Conservation (phyloP, 1,139 yeast species). For the Debaryomyces fabryi region DNA sequence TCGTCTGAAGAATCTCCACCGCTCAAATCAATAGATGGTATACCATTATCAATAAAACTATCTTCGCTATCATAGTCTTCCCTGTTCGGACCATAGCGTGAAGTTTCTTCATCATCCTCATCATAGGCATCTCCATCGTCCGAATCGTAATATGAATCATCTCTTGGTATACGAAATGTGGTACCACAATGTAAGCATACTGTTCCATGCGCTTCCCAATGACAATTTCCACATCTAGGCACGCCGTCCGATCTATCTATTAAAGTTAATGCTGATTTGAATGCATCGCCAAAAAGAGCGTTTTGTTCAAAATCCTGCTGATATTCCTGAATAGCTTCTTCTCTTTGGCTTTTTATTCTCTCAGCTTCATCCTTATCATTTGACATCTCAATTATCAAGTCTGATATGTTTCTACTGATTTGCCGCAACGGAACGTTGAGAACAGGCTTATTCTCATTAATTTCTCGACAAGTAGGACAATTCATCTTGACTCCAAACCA, state of each 20-base stretch:
- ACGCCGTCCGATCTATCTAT: slow-evolving; percentile 76
- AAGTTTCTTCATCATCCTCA: slow-evolving; percentile 27
- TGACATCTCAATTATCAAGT: slow-evolving; percentile 30
- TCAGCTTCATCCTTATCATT: slow-evolving; percentile 23
- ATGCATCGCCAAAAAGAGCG: slow-evolving; percentile 51
- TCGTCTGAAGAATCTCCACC: slow-evolving; percentile 2
- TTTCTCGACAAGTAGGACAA: slow-evolving; percentile 60
- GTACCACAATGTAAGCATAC: slow-evolving; percentile 59
- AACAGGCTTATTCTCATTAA: slow-evolving; percentile 45
- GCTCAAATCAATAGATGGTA: slow-evolving; percentile 4
- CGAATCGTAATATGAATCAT: slow-evolving; percentile 32
- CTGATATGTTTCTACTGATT: slow-evolving; percentile 33
- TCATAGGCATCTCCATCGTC: slow-evolving; percentile 29
- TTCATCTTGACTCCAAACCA: slow-evolving; percentile 54
- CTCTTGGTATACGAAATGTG: slow-evolving; percentile 35
- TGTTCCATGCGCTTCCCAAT: slow-evolving; percentile 74
- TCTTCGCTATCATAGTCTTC: slow-evolving; percentile 33
- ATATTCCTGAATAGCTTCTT: slow-evolving; percentile 32
- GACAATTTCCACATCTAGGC: slow-evolving; percentile 76
- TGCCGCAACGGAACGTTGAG: slow-evolving; percentile 48
- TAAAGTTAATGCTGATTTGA: slow-evolving; percentile 52
- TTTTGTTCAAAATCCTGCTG: slow-evolving; percentile 39
- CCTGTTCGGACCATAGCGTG: slow-evolving; percentile 17
- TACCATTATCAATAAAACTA: slow-evolving; percentile 32
- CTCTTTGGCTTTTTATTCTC: slow-evolving; percentile 24